phyloP scores from a whole-genome alignment of 495 filamentous ascomycete genomes.

The Tuber magnatum region DNA sequence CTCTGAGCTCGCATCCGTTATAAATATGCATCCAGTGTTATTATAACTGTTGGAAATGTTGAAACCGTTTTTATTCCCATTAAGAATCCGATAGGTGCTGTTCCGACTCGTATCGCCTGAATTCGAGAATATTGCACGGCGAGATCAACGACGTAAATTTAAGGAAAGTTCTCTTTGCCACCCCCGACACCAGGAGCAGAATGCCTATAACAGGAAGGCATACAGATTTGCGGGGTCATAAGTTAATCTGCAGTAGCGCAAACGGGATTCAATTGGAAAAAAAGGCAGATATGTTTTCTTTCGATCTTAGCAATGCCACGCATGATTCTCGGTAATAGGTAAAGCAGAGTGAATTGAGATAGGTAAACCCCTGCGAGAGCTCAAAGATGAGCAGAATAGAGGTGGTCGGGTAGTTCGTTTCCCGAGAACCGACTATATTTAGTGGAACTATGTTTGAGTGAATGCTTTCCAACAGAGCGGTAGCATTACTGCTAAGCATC shows the following conservation, averaged over 20 bases:
- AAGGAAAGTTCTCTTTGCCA: neutral
- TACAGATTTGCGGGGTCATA: neutral
- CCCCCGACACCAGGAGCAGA: no score
- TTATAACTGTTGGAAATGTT: neutral
- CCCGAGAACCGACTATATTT: no score
- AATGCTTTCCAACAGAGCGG: no score
- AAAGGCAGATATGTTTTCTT: no score
- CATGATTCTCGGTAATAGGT: no score
- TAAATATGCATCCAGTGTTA: neutral
- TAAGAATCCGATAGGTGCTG: neutral
- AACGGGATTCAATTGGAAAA: neutral
- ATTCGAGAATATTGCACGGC: neutral
- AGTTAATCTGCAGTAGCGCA: neutral
- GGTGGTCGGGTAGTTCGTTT: no score
- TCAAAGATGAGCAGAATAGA: no score
- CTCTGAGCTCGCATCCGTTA: neutral
- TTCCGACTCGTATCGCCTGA: neutral
- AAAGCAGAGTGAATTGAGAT: no score
- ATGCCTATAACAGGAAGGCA: neutral
- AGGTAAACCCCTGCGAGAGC: no score
- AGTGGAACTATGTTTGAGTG: no score
- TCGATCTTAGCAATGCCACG: no score
- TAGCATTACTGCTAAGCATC: no score
- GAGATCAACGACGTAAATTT: neutral
- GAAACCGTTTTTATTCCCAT: neutral